A percentile compares a stretch with the other conserved stretches of the same genome.
Evolutionary conservation across 169 alveolate genomes (phyloP).

Genomic region (Plasmodium coatneyi): DNA sequence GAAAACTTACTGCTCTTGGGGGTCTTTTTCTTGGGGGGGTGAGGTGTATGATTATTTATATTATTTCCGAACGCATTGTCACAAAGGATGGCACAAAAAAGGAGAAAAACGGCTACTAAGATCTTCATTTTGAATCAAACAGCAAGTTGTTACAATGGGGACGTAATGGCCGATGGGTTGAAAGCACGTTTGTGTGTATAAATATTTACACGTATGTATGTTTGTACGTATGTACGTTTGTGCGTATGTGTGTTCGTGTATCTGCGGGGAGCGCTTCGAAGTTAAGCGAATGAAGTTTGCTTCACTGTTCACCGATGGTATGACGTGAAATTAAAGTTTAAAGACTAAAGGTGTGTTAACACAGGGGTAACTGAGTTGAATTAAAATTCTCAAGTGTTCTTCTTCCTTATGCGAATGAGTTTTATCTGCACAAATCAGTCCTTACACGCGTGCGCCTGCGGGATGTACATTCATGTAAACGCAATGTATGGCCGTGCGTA

Average conservation of each 20-base stretch:
- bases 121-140: conserved; percentile 32
- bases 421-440: neutral
- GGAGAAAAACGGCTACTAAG: conserved; percentile 6
- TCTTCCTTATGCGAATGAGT: neutral
- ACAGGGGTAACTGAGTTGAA: neutral
- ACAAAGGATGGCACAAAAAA: conserved; percentile 1
- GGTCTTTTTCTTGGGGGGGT: neutral
- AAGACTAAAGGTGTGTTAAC: neutral
- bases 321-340: neutral
- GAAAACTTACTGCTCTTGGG: conserved; percentile 25
- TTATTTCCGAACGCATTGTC: neutral
- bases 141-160: neutral
- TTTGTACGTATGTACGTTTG: neutral
- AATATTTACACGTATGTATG: neutral
- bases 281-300: neutral
- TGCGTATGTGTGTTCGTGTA: neutral
- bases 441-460: neutral
- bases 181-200: neutral
- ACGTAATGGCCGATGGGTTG: neutral
- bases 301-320: neutral
- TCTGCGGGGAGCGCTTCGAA: neutral
- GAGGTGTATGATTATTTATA: neutral
- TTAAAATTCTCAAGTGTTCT: neutral
- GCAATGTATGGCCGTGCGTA: neutral
- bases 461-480: neutral